Base-by-base conservation (phyloP, 192 early-diverging fungal genomes). In the Umbelopsis isabellina region DNA sequence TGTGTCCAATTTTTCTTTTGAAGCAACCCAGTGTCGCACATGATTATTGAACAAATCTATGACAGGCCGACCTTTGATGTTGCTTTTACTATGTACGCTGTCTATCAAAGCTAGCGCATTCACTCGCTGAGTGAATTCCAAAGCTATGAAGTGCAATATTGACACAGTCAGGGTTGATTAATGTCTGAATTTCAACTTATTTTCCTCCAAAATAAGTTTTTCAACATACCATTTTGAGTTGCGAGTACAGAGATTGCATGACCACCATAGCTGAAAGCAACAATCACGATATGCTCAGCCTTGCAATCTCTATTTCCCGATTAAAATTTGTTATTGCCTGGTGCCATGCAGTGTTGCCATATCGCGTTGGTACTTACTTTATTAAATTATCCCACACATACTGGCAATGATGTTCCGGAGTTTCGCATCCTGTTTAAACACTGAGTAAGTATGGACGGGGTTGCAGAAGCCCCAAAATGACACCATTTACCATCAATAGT, bases 331-430 rank as follows among this genome's bases (percentile, higher is more conserved):
- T 11, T 16, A 27, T 44, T 18, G 5, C 37, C 37, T 41, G 37
- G 37, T 6, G 10, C 10, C 49, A 49, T 68, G 11, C 27, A 25
- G n/a, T 35, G 10, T 20, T 47, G 20, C 47, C 15, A 5, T 11
- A 16, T 67, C 6, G 9, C 5, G 67, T n/a, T 4, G 20, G n/a
- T 3, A 47, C 70, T 20, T 49, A 67, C 75, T 9, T 77, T 50
- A 77, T 50, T 46, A 77, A 77, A 11, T 67, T 48, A 22, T 77
- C 37, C 75, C 75, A 77, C 4, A 77, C 71, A 41, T 77, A 77
- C n/a, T 67, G 23, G 48, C 61, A 51, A 27, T 77, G 75, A 13
- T 50, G n/a, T 48, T 51, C 55, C 21, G 72, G 58, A 12, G 75
- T 49, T 68, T 72, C 75, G 25, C 51, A 68, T 2, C 66, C 58